Conservation (phyloP, 176 grass and related monocot species). For the Zizania latifolia region DNA sequence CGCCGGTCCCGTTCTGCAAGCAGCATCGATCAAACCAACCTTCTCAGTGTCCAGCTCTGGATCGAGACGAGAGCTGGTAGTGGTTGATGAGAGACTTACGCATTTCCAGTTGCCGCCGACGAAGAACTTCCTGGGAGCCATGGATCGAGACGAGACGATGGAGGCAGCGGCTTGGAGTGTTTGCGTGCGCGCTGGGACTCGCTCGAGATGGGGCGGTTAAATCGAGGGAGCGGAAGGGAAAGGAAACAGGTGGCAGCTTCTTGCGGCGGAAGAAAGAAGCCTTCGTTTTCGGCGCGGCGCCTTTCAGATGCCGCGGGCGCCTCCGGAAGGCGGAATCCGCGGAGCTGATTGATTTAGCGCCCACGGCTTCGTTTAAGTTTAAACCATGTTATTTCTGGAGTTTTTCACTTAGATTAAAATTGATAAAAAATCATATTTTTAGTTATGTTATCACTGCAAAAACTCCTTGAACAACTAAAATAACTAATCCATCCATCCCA, state of each 20-base stretch:
- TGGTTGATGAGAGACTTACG: constrained; percentile 16
- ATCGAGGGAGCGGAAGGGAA: not conserved
- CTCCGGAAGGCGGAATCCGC: not conserved
- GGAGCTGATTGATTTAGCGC: constrained; percentile 9
- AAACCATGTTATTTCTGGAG: no score
- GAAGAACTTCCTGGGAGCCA: constrained; percentile 63
- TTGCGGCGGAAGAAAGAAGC: constrained; percentile 40
- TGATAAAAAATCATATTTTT: no score
- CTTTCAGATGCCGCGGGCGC: not conserved
- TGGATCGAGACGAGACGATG: constrained; percentile 1
- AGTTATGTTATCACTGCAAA: no score
- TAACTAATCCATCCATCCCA: no score
- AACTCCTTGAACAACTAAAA: no score
- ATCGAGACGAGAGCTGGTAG: not conserved
- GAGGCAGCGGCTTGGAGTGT: not conserved
- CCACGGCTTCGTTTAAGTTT: no score
- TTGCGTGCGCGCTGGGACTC: no score
- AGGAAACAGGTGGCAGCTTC: constrained; percentile 25
- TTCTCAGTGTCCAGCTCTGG: not conserved
- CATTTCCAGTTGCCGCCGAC: constrained; percentile 97
- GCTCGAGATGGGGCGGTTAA: constrained; percentile 19
- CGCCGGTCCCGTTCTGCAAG: constrained; percentile 63
- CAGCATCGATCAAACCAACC: constrained; percentile 1
- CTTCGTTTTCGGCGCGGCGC: not conserved
- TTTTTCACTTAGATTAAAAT: no score